Evolutionary conservation across 1,284 basidiomycete genomes (phyloP).

Genomic region (Somion occarium): DNA sequence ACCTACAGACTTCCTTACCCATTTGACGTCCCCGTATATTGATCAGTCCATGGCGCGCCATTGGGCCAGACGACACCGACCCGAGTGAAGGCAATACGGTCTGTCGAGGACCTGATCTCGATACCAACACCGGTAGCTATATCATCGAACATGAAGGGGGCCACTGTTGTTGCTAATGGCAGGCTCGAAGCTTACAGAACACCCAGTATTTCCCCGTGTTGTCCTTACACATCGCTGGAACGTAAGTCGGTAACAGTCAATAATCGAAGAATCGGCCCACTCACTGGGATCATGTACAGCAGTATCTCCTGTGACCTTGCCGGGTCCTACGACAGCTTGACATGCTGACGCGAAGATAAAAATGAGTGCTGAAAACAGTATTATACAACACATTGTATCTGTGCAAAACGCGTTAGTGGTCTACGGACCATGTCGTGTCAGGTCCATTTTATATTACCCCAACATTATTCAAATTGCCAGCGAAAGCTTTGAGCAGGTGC

Average conservation of each 20-base stretch:
- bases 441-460: too few species aligned
- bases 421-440: too few species aligned
- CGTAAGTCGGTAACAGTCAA: slow-evolving; percentile 10
- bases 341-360: not conserved
- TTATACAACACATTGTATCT: too few species aligned
- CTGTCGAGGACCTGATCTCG: slow-evolving; percentile 47
- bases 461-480: too few species aligned
- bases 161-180: not conserved
- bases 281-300: slow-evolving; percentile 18
- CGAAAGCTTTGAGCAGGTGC: too few species aligned
- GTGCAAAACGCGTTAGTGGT: too few species aligned
- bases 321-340: slow-evolving; percentile 32
- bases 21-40: slow-evolving; percentile 44
- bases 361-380: too few species aligned
- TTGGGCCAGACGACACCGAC: slow-evolving; percentile 46
- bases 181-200: slow-evolving; percentile 32
- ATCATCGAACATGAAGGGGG: not conserved
- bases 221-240: slow-evolving; percentile 49
- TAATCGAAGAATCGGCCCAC: not conserved
- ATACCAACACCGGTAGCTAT: slow-evolving; percentile 44
- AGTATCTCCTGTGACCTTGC: slow-evolving; percentile 40
- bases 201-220: slow-evolving; percentile 44
- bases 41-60: slow-evolving; percentile 44
- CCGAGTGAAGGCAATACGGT: slow-evolving; percentile 44
- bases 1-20: slow-evolving; percentile 27